phyloP scores from a whole-genome alignment of 2,329 filamentous ascomycete genomes.

The Alternaria ethzedia region DNA sequence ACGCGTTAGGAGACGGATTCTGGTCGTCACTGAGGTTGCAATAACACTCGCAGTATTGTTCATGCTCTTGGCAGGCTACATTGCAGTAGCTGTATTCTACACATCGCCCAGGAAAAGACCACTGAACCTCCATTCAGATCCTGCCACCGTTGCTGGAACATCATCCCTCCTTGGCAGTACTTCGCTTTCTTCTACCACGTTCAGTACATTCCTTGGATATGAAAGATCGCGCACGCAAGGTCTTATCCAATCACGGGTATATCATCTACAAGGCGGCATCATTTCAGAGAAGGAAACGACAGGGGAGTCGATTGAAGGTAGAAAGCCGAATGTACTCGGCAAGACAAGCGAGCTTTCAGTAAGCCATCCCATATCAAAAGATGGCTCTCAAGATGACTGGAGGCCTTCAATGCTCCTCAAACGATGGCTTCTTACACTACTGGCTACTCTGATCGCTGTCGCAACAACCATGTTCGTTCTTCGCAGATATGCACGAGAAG shows the following conservation, averaged over 20 bases:
- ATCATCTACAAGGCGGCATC: neutral
- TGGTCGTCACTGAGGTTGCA: neutral
- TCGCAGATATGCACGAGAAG: neutral
- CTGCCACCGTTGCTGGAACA: neutral
- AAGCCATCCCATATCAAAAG: neutral
- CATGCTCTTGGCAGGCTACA: neutral
- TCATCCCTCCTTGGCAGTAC: neutral
- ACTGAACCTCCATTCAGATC: neutral
- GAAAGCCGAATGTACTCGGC: neutral
- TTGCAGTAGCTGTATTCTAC: neutral
- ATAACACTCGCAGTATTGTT: neutral
- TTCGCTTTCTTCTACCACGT: neutral
- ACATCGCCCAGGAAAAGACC: neutral
- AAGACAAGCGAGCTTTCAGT: neutral
- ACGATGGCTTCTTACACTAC: neutral
- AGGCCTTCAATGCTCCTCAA: neutral
- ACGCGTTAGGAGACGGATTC: neutral
- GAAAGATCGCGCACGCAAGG: neutral
- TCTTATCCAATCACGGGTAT: neutral
- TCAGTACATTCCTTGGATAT: neutral
- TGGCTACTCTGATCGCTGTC: neutral
- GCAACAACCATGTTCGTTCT: neutral
- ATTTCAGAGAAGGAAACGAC: neutral
- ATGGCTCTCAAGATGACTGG: neutral
- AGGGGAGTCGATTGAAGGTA: neutral